These are phyloP conservation scores for Cladorrhinum sp. DNA, from an alignment of 2,329 filamentous ascomycete species.

Conservation along the genomic window DNA sequence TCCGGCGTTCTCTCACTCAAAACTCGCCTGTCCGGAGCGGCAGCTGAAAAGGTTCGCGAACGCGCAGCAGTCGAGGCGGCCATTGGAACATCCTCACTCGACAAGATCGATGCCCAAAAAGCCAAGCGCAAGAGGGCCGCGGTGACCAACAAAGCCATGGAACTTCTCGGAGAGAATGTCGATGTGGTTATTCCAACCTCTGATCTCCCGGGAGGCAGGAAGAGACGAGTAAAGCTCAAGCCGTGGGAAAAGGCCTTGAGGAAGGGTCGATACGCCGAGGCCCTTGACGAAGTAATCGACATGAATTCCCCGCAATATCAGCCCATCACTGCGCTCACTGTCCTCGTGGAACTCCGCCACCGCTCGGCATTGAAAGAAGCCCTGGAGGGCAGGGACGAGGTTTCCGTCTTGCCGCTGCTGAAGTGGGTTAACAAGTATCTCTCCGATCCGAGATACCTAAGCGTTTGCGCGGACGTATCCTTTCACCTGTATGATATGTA, in stretches of 20 bases:
- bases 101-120: conserved; percentile 67
- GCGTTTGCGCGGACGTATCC: conserved; percentile 77
- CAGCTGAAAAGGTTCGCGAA: conserved; percentile 77
- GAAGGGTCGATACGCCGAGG: conserved; percentile 70
- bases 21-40: conserved; percentile 79
- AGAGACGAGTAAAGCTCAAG: conserved; percentile 60
- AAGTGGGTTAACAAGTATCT: conserved; percentile 81
- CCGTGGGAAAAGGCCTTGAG: conserved; percentile 80
- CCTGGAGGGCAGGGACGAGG: conserved; percentile 76
- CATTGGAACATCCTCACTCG: conserved; percentile 73
- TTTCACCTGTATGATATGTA: conserved; percentile 85
- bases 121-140: conserved; percentile 63
- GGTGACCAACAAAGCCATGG: conserved; percentile 54
- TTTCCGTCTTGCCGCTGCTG: conserved; percentile 75
- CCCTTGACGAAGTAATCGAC: conserved; percentile 75
- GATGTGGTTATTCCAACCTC: conserved; percentile 84
- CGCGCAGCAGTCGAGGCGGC: conserved; percentile 69
- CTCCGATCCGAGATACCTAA: conserved; percentile 75
- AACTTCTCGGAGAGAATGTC: conserved; percentile 78
- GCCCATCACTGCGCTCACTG: conserved; percentile 64
- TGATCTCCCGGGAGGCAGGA: conserved; percentile 38
- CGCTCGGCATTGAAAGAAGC: conserved; percentile 80
- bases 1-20: conserved; percentile 88
- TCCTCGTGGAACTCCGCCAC: conserved; percentile 82
- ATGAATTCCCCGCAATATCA: conserved; percentile 50